Evolutionary conservation across 2,329 filamentous ascomycete species (phyloP), one percentile per base, ranked within the genome.

Genomic region (Lecanoromycetidae sp.): DNA sequence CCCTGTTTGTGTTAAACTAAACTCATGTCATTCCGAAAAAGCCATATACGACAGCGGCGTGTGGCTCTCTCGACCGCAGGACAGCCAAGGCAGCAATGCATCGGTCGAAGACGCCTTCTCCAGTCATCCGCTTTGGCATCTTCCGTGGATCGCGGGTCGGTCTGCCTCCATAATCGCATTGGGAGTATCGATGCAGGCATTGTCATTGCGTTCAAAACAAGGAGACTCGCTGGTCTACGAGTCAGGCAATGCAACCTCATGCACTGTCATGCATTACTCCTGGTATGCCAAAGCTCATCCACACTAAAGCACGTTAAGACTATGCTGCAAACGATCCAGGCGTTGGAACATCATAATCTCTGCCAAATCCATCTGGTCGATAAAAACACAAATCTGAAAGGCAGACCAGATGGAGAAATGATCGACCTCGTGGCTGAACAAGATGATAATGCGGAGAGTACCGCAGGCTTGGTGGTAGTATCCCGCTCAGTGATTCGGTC

Each of bases 31-130:
- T 7, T 27, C 10, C 15, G 26, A 41, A 41, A 41, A n/a, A n/a
- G 38, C 38, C 38, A 30, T 41, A n/a, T 41, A 41, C 38, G 38
- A 25, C 25, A 41, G 38, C 38, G 38, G 38, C 38, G 38, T 41
- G 8, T 10, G 26, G 15, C 17, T 13, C n/a, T 4, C 17, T 27
- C n/a, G 17, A 4, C 15, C 12, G 12, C 15, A 13, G 4, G 13
- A 13, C 22, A 9, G 26, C 38, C 8, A 41, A n/a, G 15, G 22
- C 17, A 13, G 3, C 15, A 13, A 27, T 3, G n/a, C n/a, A 9
- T 13, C 26, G 38, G 5, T 15, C 2, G 26, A 13, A 25, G 17
- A 15, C 17, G 38, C 26, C n/a, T n/a, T n/a, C n/a, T 29, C n/a
- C n/a, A n/a, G n/a, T 17, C 17, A 41, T 2, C 26, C 15, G 30